Evolutionary conservation across 345 rosid species (phyloP).

Genomic region (Durio zibethinus): DNA sequence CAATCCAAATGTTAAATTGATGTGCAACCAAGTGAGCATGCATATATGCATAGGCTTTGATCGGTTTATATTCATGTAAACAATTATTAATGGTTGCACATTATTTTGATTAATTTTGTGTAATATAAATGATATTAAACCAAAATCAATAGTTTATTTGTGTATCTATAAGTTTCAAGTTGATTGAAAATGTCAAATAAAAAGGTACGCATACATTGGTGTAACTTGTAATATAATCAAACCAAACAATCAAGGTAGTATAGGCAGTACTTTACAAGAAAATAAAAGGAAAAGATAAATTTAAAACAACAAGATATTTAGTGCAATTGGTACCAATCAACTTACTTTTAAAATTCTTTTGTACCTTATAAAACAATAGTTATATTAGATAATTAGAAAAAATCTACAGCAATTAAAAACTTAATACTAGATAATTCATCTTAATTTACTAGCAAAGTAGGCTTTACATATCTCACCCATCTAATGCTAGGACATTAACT

Average conservation of each 20-base stretch:
- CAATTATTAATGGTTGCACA: background rate
- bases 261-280: background rate
- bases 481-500: slow-evolving; percentile 82
- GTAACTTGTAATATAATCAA: background rate
- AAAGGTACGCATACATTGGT: background rate
- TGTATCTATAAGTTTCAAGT: background rate
- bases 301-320: slow-evolving; percentile 93
- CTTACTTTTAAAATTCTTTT: slow-evolving; percentile 86
- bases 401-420: slow-evolving; percentile 3
- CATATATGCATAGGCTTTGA: background rate
- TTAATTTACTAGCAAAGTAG: slow-evolving; percentile 27
- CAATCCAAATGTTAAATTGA: background rate
- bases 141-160: background rate
- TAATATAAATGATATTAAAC: background rate
- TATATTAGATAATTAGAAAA: slow-evolving; percentile 11
- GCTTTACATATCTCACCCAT: slow-evolving; percentile 65
- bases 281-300: slow-evolving; percentile 30
- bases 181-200: background rate
- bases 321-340: slow-evolving; percentile 86
- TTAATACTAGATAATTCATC: slow-evolving; percentile 8
- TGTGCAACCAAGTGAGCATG: background rate
- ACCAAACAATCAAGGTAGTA: slow-evolving; percentile 1
- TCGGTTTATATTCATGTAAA: background rate
- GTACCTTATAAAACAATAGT: slow-evolving; percentile 53
- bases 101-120: background rate